Evolutionary conservation across 805 yeast genomes (phyloP).

Genomic region (Candida manassasensis): DNA sequence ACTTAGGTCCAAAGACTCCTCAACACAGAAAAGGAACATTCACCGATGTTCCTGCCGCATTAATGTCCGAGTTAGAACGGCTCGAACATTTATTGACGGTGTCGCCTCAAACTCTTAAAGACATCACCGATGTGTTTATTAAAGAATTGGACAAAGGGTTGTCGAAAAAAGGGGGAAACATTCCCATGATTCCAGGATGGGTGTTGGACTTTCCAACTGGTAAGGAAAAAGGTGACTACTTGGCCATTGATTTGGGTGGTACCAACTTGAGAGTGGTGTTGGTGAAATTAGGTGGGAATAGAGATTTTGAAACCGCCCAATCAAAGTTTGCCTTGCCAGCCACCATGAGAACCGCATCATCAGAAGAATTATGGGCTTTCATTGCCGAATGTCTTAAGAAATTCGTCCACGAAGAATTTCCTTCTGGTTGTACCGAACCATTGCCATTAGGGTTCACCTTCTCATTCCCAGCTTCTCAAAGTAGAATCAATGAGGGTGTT

Average conservation of each 20-base stretch:
- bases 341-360: slow-evolving; percentile 68
- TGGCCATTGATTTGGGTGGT: slow-evolving; percentile 97
- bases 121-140: slow-evolving; percentile 72
- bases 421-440: slow-evolving; percentile 57
- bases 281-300: slow-evolving; percentile 77
- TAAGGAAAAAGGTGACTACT: slow-evolving; percentile 78
- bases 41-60: slow-evolving; percentile 60
- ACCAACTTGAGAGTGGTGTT: slow-evolving; percentile 92
- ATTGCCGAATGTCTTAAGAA: slow-evolving; percentile 75
- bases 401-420: slow-evolving; percentile 64
- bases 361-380: slow-evolving; percentile 78
- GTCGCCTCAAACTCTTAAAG: slow-evolving; percentile 51
- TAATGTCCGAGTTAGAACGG: slow-evolving; percentile 53
- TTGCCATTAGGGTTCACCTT: slow-evolving; percentile 92
- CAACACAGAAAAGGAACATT: slow-evolving; percentile 66
- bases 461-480: slow-evolving; percentile 84
- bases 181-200: slow-evolving; percentile 98
- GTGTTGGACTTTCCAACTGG: slow-evolving; percentile 93
- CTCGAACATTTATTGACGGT: slow-evolving; percentile 63
- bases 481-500: slow-evolving; percentile 77
- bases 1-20: slow-evolving; percentile 78
- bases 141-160: slow-evolving; percentile 79
- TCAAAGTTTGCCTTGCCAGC: slow-evolving; percentile 80
- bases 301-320: slow-evolving; percentile 81
- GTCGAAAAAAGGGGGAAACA: slow-evolving; percentile 70